These are phyloP conservation scores for Plasmodium cynomolgi DNA, from an alignment of 169 alveolate genomes.

Conservation along the genomic window DNA sequence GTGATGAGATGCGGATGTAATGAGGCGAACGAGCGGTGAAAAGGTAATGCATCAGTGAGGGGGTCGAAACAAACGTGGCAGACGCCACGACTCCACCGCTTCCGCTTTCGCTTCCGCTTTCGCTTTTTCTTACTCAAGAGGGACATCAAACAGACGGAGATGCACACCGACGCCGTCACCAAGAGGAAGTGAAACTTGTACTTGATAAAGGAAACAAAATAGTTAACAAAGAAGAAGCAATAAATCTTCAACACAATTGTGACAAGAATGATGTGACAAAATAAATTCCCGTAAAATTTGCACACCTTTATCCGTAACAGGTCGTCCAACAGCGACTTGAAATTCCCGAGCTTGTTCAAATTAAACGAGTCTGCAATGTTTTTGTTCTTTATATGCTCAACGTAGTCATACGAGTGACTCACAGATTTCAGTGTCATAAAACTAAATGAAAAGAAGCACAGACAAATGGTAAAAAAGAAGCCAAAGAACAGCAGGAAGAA, in stretches of 20 bases:
- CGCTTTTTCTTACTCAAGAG: slow-evolving; percentile 10
- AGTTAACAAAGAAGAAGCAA: slow-evolving; percentile 27
- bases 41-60: neutral
- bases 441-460: slow-evolving; percentile 35
- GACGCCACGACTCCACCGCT: neutral
- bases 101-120: neutral
- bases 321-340: slow-evolving; percentile 10
- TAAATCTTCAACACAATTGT: slow-evolving; percentile 8
- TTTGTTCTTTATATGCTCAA: slow-evolving; percentile 43
- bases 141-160: slow-evolving; percentile 24
- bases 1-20: neutral
- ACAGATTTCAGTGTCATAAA: slow-evolving; percentile 26
- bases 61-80: neutral
- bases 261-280: slow-evolving; percentile 33
- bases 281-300: slow-evolving; percentile 41
- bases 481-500: slow-evolving; percentile 4
- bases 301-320: slow-evolving; percentile 20
- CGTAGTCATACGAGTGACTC: slow-evolving; percentile 29
- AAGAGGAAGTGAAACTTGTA: slow-evolving; percentile 33
- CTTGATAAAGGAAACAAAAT: slow-evolving; percentile 21
- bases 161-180: slow-evolving; percentile 12
- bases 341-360: neutral
- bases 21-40: no score
- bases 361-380: slow-evolving; percentile 13
- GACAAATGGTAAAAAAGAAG: slow-evolving; percentile 9